phyloP scores from a whole-genome alignment of 2,329 filamentous ascomycete genomes.

The Aspergillus glaucus region DNA sequence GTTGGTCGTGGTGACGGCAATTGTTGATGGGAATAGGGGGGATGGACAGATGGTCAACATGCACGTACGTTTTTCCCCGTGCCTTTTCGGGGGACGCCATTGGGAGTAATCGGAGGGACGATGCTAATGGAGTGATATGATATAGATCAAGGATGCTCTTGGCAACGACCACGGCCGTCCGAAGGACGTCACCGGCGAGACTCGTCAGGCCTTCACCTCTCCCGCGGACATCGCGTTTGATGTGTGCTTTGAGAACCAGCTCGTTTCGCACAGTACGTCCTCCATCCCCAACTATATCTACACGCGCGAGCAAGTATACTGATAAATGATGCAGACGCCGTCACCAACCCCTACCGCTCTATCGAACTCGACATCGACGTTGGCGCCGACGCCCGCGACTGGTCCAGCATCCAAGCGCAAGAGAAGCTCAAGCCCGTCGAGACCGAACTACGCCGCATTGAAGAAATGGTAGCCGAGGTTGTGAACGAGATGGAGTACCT shows the following conservation, averaged over 20 bases:
- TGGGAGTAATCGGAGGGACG: not conserved
- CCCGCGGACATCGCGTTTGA: conserved; percentile 89
- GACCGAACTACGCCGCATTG: conserved; percentile 84
- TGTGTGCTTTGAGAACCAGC: conserved; percentile 87
- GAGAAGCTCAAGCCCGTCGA: conserved; percentile 98
- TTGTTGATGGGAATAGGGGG: conserved; percentile 73
- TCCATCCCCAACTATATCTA: not conserved
- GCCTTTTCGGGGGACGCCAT: not conserved
- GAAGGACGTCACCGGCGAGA: conserved; percentile 85
- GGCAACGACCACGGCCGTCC: conserved; percentile 94
- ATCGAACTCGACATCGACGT: conserved; percentile 94
- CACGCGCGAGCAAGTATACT: not conserved
- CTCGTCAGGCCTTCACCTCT: conserved; percentile 88
- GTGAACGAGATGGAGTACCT: conserved; percentile 96
- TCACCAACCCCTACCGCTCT: conserved; percentile 55
- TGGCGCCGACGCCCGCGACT: conserved; percentile 94
- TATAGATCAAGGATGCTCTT: conserved; percentile 84
- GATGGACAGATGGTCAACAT: conserved; percentile 94
- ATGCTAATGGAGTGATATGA: not conserved
- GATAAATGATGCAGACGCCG: conserved; percentile 22
- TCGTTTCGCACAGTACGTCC: conserved; percentile 58
- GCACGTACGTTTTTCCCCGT: conserved; percentile 55
- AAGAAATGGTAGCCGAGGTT: conserved; percentile 83
- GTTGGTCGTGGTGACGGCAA: conserved; percentile 90
- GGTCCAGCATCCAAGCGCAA: conserved; percentile 88